phyloP scores from a whole-genome alignment of 2,329 filamentous ascomycete genomes.

The Pestalotiopsis sp. region DNA sequence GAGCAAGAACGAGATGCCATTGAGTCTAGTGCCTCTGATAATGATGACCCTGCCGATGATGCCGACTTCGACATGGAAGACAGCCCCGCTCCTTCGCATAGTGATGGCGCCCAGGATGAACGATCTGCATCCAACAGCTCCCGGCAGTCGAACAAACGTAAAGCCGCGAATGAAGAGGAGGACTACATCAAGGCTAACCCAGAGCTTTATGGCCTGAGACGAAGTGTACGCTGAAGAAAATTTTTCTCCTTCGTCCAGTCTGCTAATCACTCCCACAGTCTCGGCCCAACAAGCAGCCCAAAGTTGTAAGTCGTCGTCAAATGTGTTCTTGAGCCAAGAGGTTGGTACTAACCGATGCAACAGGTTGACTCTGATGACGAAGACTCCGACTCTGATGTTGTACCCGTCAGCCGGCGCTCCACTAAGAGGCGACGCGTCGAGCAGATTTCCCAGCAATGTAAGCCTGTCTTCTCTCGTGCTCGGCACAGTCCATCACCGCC shows the following conservation, averaged over 20 bases:
- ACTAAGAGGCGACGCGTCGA: constrained; percentile 71
- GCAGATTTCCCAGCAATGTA: constrained; percentile 63
- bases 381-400: constrained; percentile 74
- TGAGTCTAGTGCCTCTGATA: constrained; percentile 48
- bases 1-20: constrained; percentile 36
- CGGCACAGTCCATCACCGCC: constrained; percentile 1
- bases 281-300: constrained; percentile 60
- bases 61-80: constrained; percentile 78
- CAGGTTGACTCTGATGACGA: constrained; percentile 54
- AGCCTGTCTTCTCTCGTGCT: constrained; percentile 28
- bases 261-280: constrained; percentile 46
- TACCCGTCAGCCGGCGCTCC: constrained; percentile 57
- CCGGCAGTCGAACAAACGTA: constrained; percentile 72
- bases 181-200: constrained; percentile 89
- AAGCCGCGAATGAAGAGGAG: constrained; percentile 69
- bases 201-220: constrained; percentile 88
- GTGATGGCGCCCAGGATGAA: constrained; percentile 51
- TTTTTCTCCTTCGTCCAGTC: constrained; percentile 15
- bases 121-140: constrained; percentile 74
- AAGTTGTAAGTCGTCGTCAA: constrained; percentile 48
- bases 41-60: constrained; percentile 64
- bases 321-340: neutral
- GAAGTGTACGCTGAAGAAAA: constrained; percentile 70
- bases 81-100: constrained; percentile 52
- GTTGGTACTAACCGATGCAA: constrained; percentile 14